Evolutionary conservation across 352 stramenopile genomes (phyloP).

Genomic region (Globisporangium irregulare): DNA sequence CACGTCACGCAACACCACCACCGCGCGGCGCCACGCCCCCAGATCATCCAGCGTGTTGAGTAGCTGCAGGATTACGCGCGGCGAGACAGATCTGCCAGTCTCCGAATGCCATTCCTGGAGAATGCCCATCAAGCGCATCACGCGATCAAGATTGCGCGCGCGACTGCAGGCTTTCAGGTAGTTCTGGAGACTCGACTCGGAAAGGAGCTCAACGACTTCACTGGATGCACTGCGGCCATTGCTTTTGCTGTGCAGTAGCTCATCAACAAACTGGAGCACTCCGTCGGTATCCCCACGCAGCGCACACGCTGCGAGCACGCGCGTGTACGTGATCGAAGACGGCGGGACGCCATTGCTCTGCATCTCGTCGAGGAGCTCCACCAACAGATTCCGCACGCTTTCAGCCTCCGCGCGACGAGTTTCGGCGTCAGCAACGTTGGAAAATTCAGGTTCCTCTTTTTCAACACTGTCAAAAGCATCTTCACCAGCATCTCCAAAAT

Average conservation of each 20-base stretch:
- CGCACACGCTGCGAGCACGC: constrained; percentile 37
- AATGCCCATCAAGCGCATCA: constrained; percentile 30
- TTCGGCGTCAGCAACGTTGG: background rate
- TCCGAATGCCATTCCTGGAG: constrained; percentile 38
- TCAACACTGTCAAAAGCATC: constrained; percentile 5
- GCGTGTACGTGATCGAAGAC: constrained; percentile 28
- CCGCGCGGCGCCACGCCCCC: constrained; percentile 43
- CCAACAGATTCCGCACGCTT: constrained; percentile 14
- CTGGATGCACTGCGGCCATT: background rate
- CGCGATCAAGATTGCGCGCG: constrained; percentile 28
- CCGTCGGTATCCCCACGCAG: constrained; percentile 37
- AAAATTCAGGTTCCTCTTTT: background rate
- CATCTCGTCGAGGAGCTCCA: constrained; percentile 37
- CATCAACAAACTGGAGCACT: constrained; percentile 37
- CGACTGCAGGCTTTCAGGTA: constrained; percentile 40
- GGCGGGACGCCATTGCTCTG: constrained; percentile 11
- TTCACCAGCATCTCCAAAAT: background rate
- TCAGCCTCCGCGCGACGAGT: background rate
- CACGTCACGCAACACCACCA: constrained; percentile 48
- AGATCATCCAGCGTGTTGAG: constrained; percentile 46
- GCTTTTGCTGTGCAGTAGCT: constrained; percentile 3
- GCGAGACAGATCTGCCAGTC: constrained; percentile 16
- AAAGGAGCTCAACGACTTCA: constrained; percentile 22
- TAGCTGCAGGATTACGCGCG: constrained; percentile 37
- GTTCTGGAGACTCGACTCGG: constrained; percentile 31